Base-by-base conservation (phyloP, 2,329 filamentous ascomycete genomes). In the Colletotrichum theobromicola region DNA sequence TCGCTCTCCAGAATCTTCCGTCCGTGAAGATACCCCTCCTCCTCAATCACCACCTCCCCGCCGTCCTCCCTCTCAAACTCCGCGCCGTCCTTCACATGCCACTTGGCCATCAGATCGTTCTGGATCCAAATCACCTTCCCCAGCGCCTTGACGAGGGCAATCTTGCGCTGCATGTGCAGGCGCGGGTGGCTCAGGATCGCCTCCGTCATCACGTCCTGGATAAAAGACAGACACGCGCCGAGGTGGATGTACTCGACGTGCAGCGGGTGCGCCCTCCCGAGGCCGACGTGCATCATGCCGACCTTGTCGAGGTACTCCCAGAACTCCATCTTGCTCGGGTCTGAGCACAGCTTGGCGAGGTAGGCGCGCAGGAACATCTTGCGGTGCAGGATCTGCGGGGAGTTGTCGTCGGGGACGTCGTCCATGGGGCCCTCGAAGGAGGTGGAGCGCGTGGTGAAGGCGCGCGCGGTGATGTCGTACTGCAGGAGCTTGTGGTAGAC, bases 111-210 rank as follows among this genome's bases (percentile, higher is more conserved):
- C 34, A 96, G 87, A 82, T 96, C 94, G 81, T 96, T 96, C 83
- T 96, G 94, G 77, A 96, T 95, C 94, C 94, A 96, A 77, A 96
- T 93, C 30, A 96, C 92, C 82, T 97, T 96, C 76, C 91, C 91
- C 26, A 96, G 87, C 1, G 94, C 94, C 81, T 93, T 94, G 61
- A 96, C 89, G 6, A 96, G 88, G 26, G 90, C 92, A 21, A 93
- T 92, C 85, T 96, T 96, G 83, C 90, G 90, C 72, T 88, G 87
- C 78, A 94, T 87, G 46, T 89, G 87, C 46, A 97, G 86, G 4
- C 90, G 89, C 2, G 93, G 93, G 79, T 95, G 90, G 5, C 90
- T 93, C 64, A 96, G 88, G 66, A 96, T 92, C 18, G 94, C 94
- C 80, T 95, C 94, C 28, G 90, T 93, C 78, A 96, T 89, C 24